Base-by-base conservation (phyloP, 2,329 filamentous ascomycete genomes). In the Simplicillium sp. region DNA sequence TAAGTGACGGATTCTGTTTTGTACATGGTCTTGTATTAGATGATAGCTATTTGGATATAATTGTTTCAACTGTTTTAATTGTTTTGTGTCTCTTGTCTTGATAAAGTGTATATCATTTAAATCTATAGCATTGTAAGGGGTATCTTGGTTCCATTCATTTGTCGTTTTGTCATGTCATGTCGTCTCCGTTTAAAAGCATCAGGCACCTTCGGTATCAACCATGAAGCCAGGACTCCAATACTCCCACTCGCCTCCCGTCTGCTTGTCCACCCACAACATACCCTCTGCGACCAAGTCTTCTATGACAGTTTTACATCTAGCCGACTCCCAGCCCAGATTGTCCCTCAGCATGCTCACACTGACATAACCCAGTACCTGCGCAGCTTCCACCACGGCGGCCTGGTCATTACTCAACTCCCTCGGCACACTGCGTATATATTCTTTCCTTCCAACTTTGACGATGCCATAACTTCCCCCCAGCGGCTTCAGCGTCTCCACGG, bases 381-480 rank as follows among this genome's bases (percentile, higher is more conserved):
- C 87, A 1, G 85, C 89, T 67, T 97, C 92, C 7, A 98, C 74
- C 11, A 95, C 90, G 2, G 83, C 86, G 38, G 85, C 86, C 67
- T 98, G 92, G 59, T 98, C 92, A 12, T 80, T 89, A 59, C 94
- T 96, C 46, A 98, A 73, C 64, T 98, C 92, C 59, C 94, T 92
- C 2, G 92, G 92, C 33, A 98, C 82, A 3, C 87, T 94, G 20
- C 92, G 79, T 41, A 98, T 90, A 63, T 95, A 92, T 46, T 84
- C 77, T 55, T 84, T 85, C 48, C 80, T 80, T 7, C 92, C 92
- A 45, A 98, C 85, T 41, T 74, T 80, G 48, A 95, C 74, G 43
- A 95, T 82, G 18, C 80, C 83, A 62, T 95, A 96, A 14, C 88
- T 87, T 1, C 86, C 87, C 0, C 89, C 89, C 2, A 98, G 75